Conservation (phyloP, 805 yeast species). For the Metschnikowia kofuensis region DNA sequence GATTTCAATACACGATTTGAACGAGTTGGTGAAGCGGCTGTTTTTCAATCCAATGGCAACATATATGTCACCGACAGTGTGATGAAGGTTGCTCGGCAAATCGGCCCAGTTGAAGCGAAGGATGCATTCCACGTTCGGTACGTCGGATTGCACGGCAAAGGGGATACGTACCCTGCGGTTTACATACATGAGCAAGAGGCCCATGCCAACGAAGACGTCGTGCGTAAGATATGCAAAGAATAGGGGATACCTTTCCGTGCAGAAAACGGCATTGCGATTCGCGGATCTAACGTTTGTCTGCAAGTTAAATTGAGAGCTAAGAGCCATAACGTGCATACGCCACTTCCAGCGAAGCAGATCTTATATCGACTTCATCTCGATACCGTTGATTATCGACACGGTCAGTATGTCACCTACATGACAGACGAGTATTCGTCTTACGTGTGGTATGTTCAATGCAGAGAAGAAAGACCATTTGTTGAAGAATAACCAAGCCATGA, state of each 20-base stretch:
- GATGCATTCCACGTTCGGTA: no score
- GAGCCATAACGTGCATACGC: not conserved
- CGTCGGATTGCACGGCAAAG: no score
- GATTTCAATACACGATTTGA: not conserved
- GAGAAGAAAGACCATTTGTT: not conserved
- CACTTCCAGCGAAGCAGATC: not conserved
- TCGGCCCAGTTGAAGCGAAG: not conserved
- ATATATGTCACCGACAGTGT: not conserved
- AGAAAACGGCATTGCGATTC: not conserved
- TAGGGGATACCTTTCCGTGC: not conserved
- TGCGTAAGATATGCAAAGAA: not conserved
- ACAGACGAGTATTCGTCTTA: not conserved
- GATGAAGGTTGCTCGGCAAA: not conserved
- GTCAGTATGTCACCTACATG: not conserved
- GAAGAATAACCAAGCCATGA: not conserved
- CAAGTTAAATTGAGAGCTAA: not conserved
- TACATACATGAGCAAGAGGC: not conserved
- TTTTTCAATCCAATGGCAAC: not conserved
- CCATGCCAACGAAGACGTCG: not conserved
- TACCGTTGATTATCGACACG: not conserved
- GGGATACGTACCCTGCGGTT: no score
- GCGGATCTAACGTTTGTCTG: not conserved
- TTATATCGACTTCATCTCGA: constrained; percentile 1
- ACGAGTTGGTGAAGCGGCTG: not conserved
- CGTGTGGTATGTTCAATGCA: not conserved